Base-by-base conservation (phyloP, 805 yeast species). In the Cyberlindnera petersonii region DNA sequence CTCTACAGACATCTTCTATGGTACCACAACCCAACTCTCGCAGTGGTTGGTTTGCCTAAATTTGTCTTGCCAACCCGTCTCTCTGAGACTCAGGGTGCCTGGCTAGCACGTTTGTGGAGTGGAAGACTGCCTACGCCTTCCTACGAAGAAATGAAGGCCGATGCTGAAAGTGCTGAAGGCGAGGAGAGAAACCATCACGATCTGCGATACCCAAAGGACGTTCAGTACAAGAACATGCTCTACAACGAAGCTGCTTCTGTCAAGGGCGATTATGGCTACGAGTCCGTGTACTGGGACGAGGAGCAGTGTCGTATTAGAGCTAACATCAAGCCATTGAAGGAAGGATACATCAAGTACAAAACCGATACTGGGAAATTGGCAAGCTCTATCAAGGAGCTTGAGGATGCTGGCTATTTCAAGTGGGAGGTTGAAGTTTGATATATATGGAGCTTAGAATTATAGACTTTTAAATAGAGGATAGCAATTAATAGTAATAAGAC, bases 31-130 rank as follows among this genome's bases (percentile, higher is more conserved):
- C 86, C 88, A 0, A 74, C 84, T 1, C 51, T 86, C 23, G 77
- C 79, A 0, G 68, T 83, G 24, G 69, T 82, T 24, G 81, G 84
- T 1, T 60, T 80, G 13, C 82, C 85, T 2, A 66, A 77, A 27
- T 72, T 75, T 45, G 77, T 78, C 5, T 61, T 82, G 1, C 85
- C 87, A 6, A 78, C 80, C 44, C 68, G 85, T 37, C 61, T 74
- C 1, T 72, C 82, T 13, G 79, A 75, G 50, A 63, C 75, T 34
- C 93, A 85, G 54, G 86, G 83, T 1, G 67, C 79, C 7, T 71
- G 79, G 52, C 64, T 84, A 22, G 74, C 84, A 3, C 67, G 87
- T 41, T 76, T 78, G 3, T 76, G 82, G 62, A 57, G 75, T 5
- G 79, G 79, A 0, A 66, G 77, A 30, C 55, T 84, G 2, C 10